These are phyloP conservation scores for Sclerotinia subarctica DNA, from an alignment of 2,329 filamentous ascomycete species.

Conservation along the genomic window DNA sequence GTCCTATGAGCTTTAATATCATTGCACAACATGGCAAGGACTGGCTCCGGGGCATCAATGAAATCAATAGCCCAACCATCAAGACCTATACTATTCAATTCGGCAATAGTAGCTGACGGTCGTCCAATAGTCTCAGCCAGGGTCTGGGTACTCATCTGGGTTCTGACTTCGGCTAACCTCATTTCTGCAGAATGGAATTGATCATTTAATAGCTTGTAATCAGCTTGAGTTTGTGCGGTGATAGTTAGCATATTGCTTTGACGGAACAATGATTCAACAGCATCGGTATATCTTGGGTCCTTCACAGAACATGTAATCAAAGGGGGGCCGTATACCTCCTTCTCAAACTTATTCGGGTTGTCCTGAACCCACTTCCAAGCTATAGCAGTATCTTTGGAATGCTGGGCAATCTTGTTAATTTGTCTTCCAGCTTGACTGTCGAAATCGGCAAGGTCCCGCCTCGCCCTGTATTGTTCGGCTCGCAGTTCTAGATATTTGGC, in stretches of 20 bases:
- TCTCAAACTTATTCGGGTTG: constrained; percentile 60
- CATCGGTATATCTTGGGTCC: constrained; percentile 54
- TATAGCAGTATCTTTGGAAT: constrained; percentile 60
- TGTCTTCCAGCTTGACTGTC: constrained; percentile 75
- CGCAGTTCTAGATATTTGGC: constrained; percentile 42
- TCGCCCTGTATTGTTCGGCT: constrained; percentile 41
- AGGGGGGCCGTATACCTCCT: constrained; percentile 63
- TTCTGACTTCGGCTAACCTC: constrained; percentile 67
- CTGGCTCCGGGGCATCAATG: constrained; percentile 74
- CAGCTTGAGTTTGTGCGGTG: constrained; percentile 70
- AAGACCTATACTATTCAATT: constrained; percentile 61
- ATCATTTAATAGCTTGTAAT: constrained; percentile 70
- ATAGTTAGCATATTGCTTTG: constrained; percentile 57
- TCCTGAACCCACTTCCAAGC: constrained; percentile 82
- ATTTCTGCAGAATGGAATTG: constrained; percentile 58
- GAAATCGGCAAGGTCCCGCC: constrained; percentile 55
- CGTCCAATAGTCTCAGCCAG: constrained; percentile 50
- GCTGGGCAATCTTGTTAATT: constrained; percentile 58
- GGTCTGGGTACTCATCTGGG: constrained; percentile 50
- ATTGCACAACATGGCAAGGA: constrained; percentile 84
- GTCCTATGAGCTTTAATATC: constrained; percentile 66
- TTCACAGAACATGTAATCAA: constrained; percentile 63
- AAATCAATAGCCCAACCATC: constrained; percentile 79
- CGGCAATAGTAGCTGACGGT: constrained; percentile 47
- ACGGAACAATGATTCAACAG: constrained; percentile 56